phyloP scores from a whole-genome alignment of 2,329 filamentous ascomycete genomes.

The Neopestalotiopsis sp. region DNA sequence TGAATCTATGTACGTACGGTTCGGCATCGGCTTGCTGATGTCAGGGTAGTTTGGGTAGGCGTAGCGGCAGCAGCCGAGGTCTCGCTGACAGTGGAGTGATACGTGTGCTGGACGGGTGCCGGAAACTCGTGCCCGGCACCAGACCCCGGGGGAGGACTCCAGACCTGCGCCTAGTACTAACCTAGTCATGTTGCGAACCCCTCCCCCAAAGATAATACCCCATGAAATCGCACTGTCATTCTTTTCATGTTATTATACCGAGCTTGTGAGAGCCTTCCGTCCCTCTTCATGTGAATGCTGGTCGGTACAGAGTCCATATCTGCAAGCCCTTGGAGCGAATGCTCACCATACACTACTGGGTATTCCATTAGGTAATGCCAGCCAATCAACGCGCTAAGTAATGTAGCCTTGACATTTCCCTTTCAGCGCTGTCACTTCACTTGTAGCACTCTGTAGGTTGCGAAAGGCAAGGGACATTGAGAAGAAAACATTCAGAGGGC shows the following conservation, averaged over 20 bases:
- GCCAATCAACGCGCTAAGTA: no score
- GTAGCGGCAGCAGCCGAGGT: slow-evolving; percentile 4
- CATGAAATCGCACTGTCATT: background rate
- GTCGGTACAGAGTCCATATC: background rate
- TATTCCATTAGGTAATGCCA: background rate
- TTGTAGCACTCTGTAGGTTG: no score
- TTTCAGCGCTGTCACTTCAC: background rate
- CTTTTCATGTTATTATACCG: background rate
- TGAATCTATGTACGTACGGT: background rate
- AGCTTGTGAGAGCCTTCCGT: background rate
- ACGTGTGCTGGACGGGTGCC: background rate
- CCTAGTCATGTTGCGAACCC: background rate
- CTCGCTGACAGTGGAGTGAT: background rate
- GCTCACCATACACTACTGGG: background rate
- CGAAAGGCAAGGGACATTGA: background rate
- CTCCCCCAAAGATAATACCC: background rate
- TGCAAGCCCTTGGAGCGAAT: background rate
- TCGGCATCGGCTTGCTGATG: slow-evolving; percentile 14
- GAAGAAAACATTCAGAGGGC: background rate
- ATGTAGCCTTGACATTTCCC: background rate
- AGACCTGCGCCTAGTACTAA: background rate
- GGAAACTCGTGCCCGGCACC: background rate
- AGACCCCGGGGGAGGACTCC: background rate
- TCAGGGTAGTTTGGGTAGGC: background rate
- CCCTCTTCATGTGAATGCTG: background rate